Conservation (phyloP, 768 basidiomycete species). For the Nidularia sp. region DNA sequence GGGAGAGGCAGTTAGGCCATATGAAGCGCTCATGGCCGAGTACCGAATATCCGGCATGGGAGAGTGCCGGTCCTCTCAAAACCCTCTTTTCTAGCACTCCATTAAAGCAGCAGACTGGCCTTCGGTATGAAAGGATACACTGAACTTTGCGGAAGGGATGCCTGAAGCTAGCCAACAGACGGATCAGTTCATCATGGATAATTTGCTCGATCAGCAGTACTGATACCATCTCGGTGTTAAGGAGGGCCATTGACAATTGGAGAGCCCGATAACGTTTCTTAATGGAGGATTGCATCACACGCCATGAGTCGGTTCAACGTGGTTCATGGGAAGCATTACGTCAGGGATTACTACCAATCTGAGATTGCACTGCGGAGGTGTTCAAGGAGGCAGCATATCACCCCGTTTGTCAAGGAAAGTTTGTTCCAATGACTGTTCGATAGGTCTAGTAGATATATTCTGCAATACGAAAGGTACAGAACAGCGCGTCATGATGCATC, state of each 20-base stretch:
- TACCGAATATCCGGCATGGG: not conserved
- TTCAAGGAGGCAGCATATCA: not conserved
- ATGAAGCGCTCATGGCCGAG: not conserved
- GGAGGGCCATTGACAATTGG: not conserved
- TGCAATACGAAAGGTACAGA: not conserved
- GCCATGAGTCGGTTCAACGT: conserved; percentile 5
- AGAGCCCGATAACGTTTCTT: not conserved
- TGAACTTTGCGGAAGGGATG: not conserved
- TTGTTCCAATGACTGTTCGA: not conserved
- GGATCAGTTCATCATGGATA: not conserved
- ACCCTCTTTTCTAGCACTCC: no score
- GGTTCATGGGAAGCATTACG: conserved; percentile 1
- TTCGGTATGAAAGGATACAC: no score
- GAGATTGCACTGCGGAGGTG: not conserved
- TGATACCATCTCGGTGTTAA: not conserved
- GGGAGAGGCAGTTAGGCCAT: not conserved
- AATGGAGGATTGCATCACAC: not conserved
- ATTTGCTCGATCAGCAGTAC: not conserved
- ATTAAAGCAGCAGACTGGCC: no score
- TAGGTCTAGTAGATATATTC: not conserved
- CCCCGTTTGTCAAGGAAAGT: conserved; percentile 7
- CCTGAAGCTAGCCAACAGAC: not conserved
- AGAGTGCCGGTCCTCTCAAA: no score
- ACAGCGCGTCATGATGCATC: not conserved
- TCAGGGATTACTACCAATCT: conserved; percentile 4